Conservation (phyloP, 352 stramenopile genomes). For the Blastocystis sp. region DNA sequence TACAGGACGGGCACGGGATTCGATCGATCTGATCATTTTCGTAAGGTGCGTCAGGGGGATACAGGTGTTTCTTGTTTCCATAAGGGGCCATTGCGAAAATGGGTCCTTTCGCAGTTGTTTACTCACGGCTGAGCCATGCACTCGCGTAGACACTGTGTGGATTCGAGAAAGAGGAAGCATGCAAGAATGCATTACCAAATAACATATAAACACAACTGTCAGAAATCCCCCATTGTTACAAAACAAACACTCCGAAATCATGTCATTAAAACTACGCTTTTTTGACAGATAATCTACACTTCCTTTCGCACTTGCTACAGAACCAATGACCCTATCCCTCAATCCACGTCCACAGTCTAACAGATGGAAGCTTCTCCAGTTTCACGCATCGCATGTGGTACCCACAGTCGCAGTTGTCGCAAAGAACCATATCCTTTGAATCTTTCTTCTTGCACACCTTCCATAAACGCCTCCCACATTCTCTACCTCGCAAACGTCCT, state of each 20-base stretch:
- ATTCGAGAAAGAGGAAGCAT: no score
- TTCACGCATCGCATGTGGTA: slow-evolving; percentile 34
- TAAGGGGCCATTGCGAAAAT: no score
- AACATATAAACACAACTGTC: background rate
- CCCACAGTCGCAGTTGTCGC: slow-evolving; percentile 13
- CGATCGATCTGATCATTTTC: no score
- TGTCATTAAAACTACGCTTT: background rate
- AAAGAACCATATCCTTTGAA: background rate
- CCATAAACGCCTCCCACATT: background rate
- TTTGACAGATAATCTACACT: background rate
- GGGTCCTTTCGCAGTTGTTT: no score
- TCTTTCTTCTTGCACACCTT: slow-evolving; percentile 13
- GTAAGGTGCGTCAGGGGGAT: no score
- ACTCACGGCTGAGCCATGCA: no score
- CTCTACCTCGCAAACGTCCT: background rate
- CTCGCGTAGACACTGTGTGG: no score
- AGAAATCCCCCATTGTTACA: background rate
- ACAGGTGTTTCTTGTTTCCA: no score
- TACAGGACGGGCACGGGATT: no score
- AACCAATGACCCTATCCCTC: slow-evolving; percentile 11
- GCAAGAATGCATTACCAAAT: background rate
- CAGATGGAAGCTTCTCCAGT: background rate
- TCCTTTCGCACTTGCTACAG: slow-evolving; percentile 22
- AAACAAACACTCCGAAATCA: background rate
- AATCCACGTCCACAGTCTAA: background rate